A percentile compares a stretch with the other conserved stretches of the same genome.
Evolutionary conservation across 2,329 filamentous ascomycete species (phyloP).

Genomic region (Purpureocillium lavendulum): DNA sequence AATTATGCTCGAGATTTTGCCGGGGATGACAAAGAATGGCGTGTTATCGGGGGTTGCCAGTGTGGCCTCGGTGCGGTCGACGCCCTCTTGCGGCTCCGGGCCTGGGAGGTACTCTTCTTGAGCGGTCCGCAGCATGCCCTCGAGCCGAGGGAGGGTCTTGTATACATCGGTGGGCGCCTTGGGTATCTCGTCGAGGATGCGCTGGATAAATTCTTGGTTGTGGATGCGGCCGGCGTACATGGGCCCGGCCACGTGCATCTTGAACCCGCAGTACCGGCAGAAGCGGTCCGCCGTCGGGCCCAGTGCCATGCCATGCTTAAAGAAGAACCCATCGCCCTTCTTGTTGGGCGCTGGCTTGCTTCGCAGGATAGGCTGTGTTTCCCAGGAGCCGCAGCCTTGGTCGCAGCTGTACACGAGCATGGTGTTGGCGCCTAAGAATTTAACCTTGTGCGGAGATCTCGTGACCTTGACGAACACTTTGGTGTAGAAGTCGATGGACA

Average conservation of each 20-base stretch:
- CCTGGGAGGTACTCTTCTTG: conserved; percentile 59
- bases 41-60: conserved; percentile 61
- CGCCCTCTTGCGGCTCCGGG: conserved; percentile 27
- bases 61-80: conserved; percentile 35
- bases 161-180: conserved; percentile 61
- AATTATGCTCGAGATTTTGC: conserved; percentile 63
- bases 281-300: conserved; percentile 57
- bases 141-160: conserved; percentile 69
- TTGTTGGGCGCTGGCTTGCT: conserved; percentile 61
- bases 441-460: conserved; percentile 76
- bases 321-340: conserved; percentile 59
- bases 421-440: conserved; percentile 81
- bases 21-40: conserved; percentile 82
- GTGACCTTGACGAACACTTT: conserved; percentile 79
- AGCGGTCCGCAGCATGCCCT: conserved; percentile 86
- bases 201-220: conserved; percentile 71
- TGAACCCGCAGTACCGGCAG: conserved; percentile 79
- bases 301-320: conserved; percentile 69
- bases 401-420: conserved; percentile 94
- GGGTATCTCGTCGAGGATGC: conserved; percentile 66
- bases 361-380: conserved; percentile 68
- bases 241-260: conserved; percentile 81
- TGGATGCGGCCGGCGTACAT: conserved; percentile 94
- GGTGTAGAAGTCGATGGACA: conserved; percentile 94
- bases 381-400: conserved; percentile 83